Evolutionary conservation across 352 stramenopile species (phyloP), one percentile per base, ranked within the genome.

Genomic region (Phytophthora cryptogea): DNA sequence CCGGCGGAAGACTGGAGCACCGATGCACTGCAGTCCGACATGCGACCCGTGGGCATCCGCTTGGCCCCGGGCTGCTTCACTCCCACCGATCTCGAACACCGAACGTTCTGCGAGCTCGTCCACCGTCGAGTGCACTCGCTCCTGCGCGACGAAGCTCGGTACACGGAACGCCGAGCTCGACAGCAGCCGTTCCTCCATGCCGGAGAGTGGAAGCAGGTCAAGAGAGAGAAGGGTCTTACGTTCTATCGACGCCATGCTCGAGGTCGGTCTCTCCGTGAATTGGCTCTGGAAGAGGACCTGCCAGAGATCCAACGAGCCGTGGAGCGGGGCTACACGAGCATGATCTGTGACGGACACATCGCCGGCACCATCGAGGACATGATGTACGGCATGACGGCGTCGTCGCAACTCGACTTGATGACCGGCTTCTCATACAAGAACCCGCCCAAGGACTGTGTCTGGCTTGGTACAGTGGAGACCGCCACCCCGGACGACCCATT

Each of bases 201-300:
- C 4, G 46, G 40, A 3, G 72, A 87, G 47, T 89, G 79, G 79
- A 79, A 79, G 36, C 49, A 68, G 36, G 55, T 76, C n/a, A 73
- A 71, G 28, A 59, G 43, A 7, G 57, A 72, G 31, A 65, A 72
- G 9, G 53, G 46, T 2, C 51, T 89, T 42, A 74, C 80, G 16
- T 69, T 85, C 43, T 87, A 76, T 42, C 76, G 74, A 10, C 72
- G 74, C 0, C 63, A 68, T 16, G 43, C 41, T 40, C 37, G 68
- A 40, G 68, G 57, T 10, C 67, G 67, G 2, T 66, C 67, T 16
- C 44, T 75, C 17, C 57, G 50, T 46, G 58, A 74, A 54, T 47
- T 69, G 48, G 58, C 69, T 41, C 37, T 54, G 5, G 56, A 74
- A 41, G 55, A 68, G 41, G 51, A 81, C 13, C 56, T 72, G 6